Conservation (phyloP, 345 rosid species). For the Aethionema arabicum region DNA sequence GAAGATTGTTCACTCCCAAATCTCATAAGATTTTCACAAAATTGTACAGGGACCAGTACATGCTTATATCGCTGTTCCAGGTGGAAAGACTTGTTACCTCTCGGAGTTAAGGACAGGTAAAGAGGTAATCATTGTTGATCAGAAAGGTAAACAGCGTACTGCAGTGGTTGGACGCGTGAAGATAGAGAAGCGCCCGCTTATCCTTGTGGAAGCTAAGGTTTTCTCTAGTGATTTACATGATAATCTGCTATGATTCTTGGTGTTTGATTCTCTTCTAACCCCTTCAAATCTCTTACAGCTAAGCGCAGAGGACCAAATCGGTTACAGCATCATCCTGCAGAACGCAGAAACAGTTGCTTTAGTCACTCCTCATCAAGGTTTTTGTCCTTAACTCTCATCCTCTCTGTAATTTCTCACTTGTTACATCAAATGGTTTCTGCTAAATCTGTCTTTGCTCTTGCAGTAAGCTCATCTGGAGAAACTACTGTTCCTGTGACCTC, state of each 20-base stretch:
- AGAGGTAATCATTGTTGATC: constrained; percentile 68
- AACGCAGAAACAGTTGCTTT: constrained; percentile 86
- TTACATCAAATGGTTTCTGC: constrained; percentile 5
- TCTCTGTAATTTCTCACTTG: constrained; percentile 14
- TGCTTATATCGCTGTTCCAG: constrained; percentile 75
- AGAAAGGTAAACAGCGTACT: constrained; percentile 55
- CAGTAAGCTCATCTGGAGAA: constrained; percentile 43
- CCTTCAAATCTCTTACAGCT: constrained; percentile 43
- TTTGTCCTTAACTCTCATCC: neutral
- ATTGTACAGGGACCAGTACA: constrained; percentile 77
- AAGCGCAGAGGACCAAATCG: constrained; percentile 36
- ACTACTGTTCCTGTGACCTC: constrained; percentile 66
- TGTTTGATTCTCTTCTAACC: constrained; percentile 3
- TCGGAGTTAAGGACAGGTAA: constrained; percentile 78
- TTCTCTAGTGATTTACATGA: constrained; percentile 4
- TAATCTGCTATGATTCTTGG: neutral
- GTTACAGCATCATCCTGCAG: constrained; percentile 65
- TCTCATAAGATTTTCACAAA: neutral
- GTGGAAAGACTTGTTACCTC: constrained; percentile 83
- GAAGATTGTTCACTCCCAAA: constrained; percentile 1
- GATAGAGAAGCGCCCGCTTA: constrained; percentile 75
- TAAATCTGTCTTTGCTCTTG: constrained; percentile 17
- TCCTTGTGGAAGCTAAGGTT: constrained; percentile 81
- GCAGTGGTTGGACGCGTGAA: constrained; percentile 82
- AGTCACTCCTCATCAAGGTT: constrained; percentile 51